Base-by-base conservation (phyloP, 106 monocot genomes). In the Phalaenopsis aphrodite region DNA sequence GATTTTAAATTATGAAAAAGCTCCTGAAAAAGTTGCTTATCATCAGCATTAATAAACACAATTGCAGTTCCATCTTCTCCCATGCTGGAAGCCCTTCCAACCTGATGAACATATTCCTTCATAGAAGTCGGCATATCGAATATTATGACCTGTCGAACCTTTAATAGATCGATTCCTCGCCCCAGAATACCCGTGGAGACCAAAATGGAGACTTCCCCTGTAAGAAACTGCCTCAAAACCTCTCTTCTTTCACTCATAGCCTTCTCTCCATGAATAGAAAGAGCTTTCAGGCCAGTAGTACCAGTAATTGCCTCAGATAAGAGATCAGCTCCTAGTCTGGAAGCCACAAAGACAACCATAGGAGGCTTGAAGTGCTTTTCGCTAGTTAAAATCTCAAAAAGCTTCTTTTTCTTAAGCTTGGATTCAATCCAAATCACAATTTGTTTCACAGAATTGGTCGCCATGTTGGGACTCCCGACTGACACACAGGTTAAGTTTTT, bases 101-200 rank as follows among this genome's bases (percentile, higher is more conserved):
- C 84, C 84, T 86, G 89, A 91, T 95, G 95, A 42, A 95, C 57
- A 75, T 91, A 95, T 67, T 95, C 93, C 41, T 86, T 88, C 77
- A 95, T 91, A 30, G 89, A 89, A 52, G 83, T 91, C 18, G 93
- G 95, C 91, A 93, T 89, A 84, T 95, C 95, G 84, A 95, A 95
- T 15, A 93, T 81, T 82, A 95, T 85, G 46, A 95, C 93, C 76
- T 93, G 95, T 56, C 81, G 80, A 41, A 91, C 89, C 78, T 85
- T 83, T 67, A 91, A 68, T 42, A 95, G 81, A 86, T 95, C 93
- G 16, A 95, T 80, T 10, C 95, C 95, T 18, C 95, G 84, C 39
- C 95, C 93, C 75, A 95, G 75, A 56, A 95, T 84, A 18, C 95
- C 89, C 8, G 95, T 95, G 16, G 89, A 88, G 30, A 95, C 95